Evolutionary conservation across 2,329 filamentous ascomycete genomes (phyloP).

Genomic region (Aspergillus ochraceus): DNA sequence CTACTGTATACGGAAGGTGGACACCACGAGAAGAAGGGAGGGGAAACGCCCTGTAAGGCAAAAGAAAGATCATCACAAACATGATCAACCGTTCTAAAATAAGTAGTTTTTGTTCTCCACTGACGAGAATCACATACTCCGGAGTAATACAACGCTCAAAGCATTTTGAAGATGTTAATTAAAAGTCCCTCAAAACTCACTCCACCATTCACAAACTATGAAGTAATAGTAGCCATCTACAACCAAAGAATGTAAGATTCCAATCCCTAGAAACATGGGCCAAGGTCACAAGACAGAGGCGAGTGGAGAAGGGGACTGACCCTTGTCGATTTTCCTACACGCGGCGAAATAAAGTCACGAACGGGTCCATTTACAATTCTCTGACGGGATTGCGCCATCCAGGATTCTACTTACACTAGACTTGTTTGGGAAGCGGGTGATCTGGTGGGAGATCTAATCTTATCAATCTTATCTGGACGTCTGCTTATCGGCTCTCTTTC

Average conservation of each 20-base stretch:
- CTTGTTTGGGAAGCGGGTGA: background rate
- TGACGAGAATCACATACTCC: background rate
- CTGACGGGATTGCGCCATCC: slow-evolving; percentile 7
- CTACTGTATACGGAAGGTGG: background rate
- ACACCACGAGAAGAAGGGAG: too few species aligned
- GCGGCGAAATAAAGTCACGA: background rate
- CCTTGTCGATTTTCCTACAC: background rate
- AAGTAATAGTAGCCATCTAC: too few species aligned
- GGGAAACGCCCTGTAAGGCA: background rate
- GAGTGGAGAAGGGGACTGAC: too few species aligned
- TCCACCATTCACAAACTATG: too few species aligned
- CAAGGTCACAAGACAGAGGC: background rate
- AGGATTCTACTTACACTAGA: background rate
- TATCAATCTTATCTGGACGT: slow-evolving; percentile 20
- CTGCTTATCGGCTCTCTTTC: background rate
- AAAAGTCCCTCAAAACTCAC: too few species aligned
- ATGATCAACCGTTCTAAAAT: background rate
- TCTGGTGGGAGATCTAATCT: slow-evolving; percentile 16
- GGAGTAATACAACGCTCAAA: too few species aligned
- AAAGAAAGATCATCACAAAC: too few species aligned
- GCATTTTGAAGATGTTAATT: too few species aligned
- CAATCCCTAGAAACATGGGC: too few species aligned
- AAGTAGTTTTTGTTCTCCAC: background rate
- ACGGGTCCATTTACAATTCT: slow-evolving; percentile 1
- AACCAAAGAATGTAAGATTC: too few species aligned